A percentile compares a stretch with the other conserved stretches of the same genome.
These are phyloP conservation scores for Ceratocystis cubensis DNA, from an alignment of 2,329 filamentous ascomycete species.

Conservation along the genomic window DNA sequence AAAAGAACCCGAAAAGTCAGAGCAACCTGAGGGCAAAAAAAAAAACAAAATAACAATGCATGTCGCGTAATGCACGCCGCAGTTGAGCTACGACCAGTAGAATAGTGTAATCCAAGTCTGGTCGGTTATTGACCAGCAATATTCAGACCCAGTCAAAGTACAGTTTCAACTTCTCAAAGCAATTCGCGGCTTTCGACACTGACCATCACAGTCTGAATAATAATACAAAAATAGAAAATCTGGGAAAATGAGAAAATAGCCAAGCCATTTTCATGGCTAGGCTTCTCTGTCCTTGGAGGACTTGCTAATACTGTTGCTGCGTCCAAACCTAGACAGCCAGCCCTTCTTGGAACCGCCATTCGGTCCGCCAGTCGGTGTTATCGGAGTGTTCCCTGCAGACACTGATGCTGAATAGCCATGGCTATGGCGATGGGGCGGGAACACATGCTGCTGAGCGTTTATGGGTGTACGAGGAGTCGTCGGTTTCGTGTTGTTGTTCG, in stretches of 20 bases:
- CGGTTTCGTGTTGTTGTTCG: slow-evolving; percentile 1
- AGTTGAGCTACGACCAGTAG: background rate
- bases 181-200: background rate
- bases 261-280: background rate
- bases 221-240: slow-evolving; percentile 8
- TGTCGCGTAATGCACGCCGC: background rate
- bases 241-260: background rate
- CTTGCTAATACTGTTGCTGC: slow-evolving; percentile 20
- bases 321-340: slow-evolving; percentile 20
- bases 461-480: slow-evolving; percentile 14
- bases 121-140: background rate
- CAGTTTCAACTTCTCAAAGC: background rate
- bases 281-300: slow-evolving; percentile 6
- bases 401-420: slow-evolving; percentile 14
- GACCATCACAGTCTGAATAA: background rate
- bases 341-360: slow-evolving; percentile 17
- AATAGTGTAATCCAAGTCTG: background rate
- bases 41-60: too few species aligned
- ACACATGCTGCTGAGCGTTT: slow-evolving; percentile 5
- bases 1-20: background rate
- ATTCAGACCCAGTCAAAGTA: background rate
- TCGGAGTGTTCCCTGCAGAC: slow-evolving; percentile 11
- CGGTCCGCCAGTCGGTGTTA: slow-evolving; percentile 9
- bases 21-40: background rate
- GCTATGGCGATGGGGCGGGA: slow-evolving; percentile 14